Evolutionary conservation across 768 basidiomycete species (phyloP), one percentile per base, ranked within the genome.

Genomic region (Glaciozyma antarctica): DNA sequence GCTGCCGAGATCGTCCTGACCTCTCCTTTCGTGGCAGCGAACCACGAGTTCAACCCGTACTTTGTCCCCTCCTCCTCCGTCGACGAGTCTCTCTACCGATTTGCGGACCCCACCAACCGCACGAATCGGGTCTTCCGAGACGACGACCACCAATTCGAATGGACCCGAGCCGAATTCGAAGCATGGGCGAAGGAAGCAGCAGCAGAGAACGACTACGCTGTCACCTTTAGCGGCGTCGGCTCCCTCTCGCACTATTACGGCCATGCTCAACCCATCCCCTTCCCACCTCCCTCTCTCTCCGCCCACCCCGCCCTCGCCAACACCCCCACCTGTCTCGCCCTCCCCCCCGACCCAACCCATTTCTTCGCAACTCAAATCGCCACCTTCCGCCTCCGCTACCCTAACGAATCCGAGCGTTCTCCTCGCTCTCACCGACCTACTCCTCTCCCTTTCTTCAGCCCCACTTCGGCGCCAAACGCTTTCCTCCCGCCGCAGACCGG

Each of bases 61-160:
- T 74, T 74, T 48, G 0, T 75, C 82, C 1, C 87, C 86, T 0
- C 79, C 32, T 21, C 34, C 32, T 17, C 77, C 45, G 75, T 77
- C 0, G 77, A 77, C 7, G 74, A 79, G 45, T 76, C 79, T 7
- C 53, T 19, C 78, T 79, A 10, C 71, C 81, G 19, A 0, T 84
- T 76, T 73, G 79, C 76, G 0, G 90, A 93, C 76, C 89, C 91
- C 4, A 91, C 89, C 0, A 78, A 80, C 19, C 82, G 87, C 22
- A 91, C 88, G 0, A 73, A 81, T 55, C 82, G 90, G 1, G 76
- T 87, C 34, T 92, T 91, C 78, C 81, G 90, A 26, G 88, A 93
- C 73, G 64, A 76, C 28, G 90, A 92, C 69, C 90, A 94, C 76
- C 87, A 90, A 71, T 90, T 92, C 67, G 90, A 94, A 75, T 93